Evolutionary conservation across 371 early-diverging fungal species (phyloP).

Genomic region (Circinella minor): DNA sequence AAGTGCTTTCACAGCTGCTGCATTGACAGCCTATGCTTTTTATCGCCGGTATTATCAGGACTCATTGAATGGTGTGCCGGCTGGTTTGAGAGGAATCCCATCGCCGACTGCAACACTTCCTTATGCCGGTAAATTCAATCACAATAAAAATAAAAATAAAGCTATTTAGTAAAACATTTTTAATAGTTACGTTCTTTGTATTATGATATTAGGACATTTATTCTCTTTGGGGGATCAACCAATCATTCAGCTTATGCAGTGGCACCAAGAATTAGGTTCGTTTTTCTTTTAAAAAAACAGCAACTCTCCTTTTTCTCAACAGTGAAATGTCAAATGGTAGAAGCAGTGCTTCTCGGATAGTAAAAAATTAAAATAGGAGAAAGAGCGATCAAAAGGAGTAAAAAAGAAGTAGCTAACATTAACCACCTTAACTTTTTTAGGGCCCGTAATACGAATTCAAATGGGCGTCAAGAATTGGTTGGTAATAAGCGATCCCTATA

Average conservation of each 20-base stretch:
- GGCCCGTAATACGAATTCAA: conserved; percentile 19
- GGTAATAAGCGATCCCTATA: conserved; percentile 21
- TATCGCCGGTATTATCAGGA: conserved; percentile 11
- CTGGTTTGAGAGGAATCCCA: conserved; percentile 4
- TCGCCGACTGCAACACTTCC: conserved; percentile 5
- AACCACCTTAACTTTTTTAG: not conserved
- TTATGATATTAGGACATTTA: conserved; percentile 10
- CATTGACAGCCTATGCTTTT: conserved; percentile 15
- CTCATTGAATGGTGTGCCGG: not conserved
- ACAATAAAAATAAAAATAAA: too few relatives aligned
- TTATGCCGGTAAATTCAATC: not conserved
- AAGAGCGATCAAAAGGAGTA: not conserved
- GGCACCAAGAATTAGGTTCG: conserved; percentile 20
- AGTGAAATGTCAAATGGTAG: too few relatives aligned
- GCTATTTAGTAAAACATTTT: too few relatives aligned
- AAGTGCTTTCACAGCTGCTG: conserved; percentile 13
- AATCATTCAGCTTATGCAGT: conserved; percentile 12
- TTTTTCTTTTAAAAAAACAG: not conserved
- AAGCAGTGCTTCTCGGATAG: not conserved
- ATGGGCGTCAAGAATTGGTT: conserved; percentile 30
- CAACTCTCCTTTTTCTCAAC: not conserved
- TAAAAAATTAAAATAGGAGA: not conserved
- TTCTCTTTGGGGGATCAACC: conserved; percentile 11
- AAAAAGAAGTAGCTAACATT: not conserved
- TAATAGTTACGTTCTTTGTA: too few relatives aligned